phyloP scores from a whole-genome alignment of 371 early-diverging fungal species.

The Batkoa obscura region DNA sequence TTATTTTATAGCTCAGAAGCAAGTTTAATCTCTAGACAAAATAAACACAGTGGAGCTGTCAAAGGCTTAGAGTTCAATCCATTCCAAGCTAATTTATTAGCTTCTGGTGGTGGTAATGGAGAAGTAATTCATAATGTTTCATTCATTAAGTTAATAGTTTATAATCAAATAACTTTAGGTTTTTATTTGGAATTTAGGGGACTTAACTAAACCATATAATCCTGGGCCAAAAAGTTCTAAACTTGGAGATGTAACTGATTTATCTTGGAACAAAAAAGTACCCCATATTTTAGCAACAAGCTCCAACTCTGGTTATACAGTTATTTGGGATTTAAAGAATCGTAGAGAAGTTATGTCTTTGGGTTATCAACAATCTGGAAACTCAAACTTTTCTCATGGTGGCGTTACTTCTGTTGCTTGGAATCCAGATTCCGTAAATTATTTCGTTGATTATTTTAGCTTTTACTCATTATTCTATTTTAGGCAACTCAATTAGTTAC shows the following conservation, averaged over 20 bases:
- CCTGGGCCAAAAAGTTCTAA: conserved; percentile 70
- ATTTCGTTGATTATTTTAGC: not conserved
- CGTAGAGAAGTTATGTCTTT: conserved; percentile 71
- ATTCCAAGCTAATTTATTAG: conserved; percentile 65
- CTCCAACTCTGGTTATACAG: conserved; percentile 76
- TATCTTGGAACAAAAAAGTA: conserved; percentile 88
- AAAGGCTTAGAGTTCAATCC: conserved; percentile 86
- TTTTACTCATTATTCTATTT: not conserved
- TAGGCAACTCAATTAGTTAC: conserved; percentile 86
- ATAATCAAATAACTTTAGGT: conserved; percentile 20
- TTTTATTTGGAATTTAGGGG: conserved; percentile 85
- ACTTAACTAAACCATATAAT: conserved; percentile 64
- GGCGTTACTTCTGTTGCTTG: conserved; percentile 68
- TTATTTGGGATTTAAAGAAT: conserved; percentile 86
- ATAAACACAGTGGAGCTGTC: conserved; percentile 71
- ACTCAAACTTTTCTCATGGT: conserved; percentile 15
- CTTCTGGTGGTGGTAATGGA: conserved; percentile 76
- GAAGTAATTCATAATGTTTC: conserved; percentile 32
- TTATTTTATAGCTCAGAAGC: conserved; percentile 14
- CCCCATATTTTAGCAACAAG: conserved; percentile 85
- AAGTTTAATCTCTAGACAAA: conserved; percentile 39
- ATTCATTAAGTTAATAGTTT: not conserved
- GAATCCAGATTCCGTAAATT: conserved; percentile 72
- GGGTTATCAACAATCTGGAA: conserved; percentile 33
- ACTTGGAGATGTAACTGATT: conserved; percentile 68